Evolutionary conservation across 2,329 filamentous ascomycete genomes (phyloP), one percentile per base, ranked within the genome.

Genomic region (Aspergillus sp.): DNA sequence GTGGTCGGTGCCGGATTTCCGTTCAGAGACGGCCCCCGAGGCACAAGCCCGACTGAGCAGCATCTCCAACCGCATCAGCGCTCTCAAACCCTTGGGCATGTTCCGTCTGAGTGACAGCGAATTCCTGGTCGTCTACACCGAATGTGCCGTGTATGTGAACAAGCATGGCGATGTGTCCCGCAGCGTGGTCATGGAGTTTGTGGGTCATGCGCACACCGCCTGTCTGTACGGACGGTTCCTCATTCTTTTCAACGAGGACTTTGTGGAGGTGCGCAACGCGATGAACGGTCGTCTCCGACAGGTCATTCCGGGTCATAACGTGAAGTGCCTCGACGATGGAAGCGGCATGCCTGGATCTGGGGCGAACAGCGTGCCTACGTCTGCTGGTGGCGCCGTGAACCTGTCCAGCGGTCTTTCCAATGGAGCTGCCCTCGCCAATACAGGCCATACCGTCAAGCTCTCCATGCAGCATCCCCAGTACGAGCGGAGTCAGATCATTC

Each of bases 161-260:
- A 96, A 97, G 74, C 91, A 97, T 71, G 94, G 94, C 60, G 94
- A 99, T 56, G 90, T 99, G 24, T 93, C 86, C 36, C 88, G 95
- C 43, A 90, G 88, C 24, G 90, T 97, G 53, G 92, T 97, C 65
- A 96, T 99, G 91, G 91, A 97, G 68, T 99, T 97, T 70, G 94
- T 95, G n/a, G 94, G 94, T 60, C 93, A 88, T 65, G 94, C 94
- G 1, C 86, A 87, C 56, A 84, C 85, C 11, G 92, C 92, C 2
- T 94, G 91, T 56, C 86, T 97, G 75, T 95, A 90, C 63, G 92
- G 91, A 1, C 88, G 91, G 52, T 97, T 96, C 69, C 82, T 99
- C 4, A 79, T 99, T 7, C 83, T 99, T 4, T 96, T 97, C 75
- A 94, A 96, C 69, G 87, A 89, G 19, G 93, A 97, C 71, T 99